These are phyloP conservation scores for Ricinus communis DNA, from an alignment of 345 rosid genomes.

Conservation along the genomic window DNA sequence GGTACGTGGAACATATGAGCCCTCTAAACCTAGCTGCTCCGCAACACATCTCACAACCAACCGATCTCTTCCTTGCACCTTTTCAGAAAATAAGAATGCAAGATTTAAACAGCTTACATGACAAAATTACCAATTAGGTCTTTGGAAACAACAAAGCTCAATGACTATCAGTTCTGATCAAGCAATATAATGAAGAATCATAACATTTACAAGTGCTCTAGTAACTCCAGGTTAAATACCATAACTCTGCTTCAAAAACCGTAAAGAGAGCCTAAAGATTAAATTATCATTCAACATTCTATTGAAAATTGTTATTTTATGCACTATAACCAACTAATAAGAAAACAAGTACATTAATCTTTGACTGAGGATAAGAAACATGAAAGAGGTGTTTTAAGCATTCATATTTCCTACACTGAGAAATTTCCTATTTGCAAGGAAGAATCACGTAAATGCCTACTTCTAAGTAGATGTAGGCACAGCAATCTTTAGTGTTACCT, in stretches of 20 bases:
- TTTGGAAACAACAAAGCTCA: background rate
- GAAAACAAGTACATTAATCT: too few species aligned
- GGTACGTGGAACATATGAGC: constrained; percentile 84
- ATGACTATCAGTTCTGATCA: background rate
- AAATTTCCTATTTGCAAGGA: constrained; percentile 1
- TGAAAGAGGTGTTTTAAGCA: too few species aligned
- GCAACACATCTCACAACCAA: constrained; percentile 56
- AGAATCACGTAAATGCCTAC: background rate
- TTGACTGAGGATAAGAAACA: too few species aligned
- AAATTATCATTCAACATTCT: background rate
- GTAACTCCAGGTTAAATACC: too few species aligned
- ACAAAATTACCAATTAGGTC: background rate
- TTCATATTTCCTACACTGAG: background rate
- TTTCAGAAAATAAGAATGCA: constrained; percentile 18
- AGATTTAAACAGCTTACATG: background rate
- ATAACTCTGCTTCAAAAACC: too few species aligned
- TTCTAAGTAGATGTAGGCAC: constrained; percentile 12
- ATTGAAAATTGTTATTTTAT: background rate
- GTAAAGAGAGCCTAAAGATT: background rate
- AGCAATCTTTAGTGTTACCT: constrained; percentile 46
- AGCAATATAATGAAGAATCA: background rate
- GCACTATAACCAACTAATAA: too few species aligned
- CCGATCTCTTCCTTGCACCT: constrained; percentile 99
- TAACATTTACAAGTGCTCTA: constrained; percentile 16
- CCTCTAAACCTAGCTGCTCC: constrained; percentile 83